Evolutionary conservation across 2,329 filamentous ascomycete genomes (phyloP).

Genomic region (Nannizziopsis arthrosporioides): DNA sequence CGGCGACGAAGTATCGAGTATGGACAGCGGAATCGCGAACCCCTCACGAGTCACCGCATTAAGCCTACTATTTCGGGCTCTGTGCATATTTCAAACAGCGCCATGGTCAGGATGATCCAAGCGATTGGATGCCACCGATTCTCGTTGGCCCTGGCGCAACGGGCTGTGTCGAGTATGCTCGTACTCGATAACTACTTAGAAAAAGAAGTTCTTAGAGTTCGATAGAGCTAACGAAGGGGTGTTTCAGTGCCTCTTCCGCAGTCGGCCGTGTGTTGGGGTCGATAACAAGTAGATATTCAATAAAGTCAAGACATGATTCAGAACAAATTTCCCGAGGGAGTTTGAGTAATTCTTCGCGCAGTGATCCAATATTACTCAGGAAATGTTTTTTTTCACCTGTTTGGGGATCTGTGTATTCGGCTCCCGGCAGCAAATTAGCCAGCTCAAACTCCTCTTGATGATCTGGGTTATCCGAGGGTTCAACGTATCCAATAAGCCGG

Average conservation of each 20-base stretch:
- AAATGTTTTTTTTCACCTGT: background rate
- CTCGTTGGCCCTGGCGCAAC: too few species aligned
- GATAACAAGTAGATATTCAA: conserved; percentile 10
- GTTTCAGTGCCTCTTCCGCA: conserved; percentile 5
- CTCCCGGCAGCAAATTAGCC: conserved; percentile 1
- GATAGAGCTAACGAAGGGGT: conserved; percentile 9
- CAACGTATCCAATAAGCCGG: conserved; percentile 7
- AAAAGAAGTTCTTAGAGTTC: background rate
- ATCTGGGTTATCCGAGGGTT: conserved; percentile 1
- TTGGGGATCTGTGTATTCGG: background rate
- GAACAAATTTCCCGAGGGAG: conserved; percentile 8
- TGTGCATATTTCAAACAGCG: too few species aligned
- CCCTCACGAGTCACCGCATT: too few species aligned
- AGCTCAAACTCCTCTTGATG: conserved; percentile 10
- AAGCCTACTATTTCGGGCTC: too few species aligned
- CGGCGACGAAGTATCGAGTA: too few species aligned
- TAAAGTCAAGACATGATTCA: conserved; percentile 5
- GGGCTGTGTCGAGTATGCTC: too few species aligned
- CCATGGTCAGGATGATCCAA: too few species aligned
- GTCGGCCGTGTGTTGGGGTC: conserved; percentile 6
- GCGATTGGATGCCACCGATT: too few species aligned
- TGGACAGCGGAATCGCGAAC: too few species aligned
- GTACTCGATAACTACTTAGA: too few species aligned
- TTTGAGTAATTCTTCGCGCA: conserved; percentile 6
- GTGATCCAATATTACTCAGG: background rate